Base-by-base conservation (phyloP, 345 rosid species). In the Hibiscus mutabilis region DNA sequence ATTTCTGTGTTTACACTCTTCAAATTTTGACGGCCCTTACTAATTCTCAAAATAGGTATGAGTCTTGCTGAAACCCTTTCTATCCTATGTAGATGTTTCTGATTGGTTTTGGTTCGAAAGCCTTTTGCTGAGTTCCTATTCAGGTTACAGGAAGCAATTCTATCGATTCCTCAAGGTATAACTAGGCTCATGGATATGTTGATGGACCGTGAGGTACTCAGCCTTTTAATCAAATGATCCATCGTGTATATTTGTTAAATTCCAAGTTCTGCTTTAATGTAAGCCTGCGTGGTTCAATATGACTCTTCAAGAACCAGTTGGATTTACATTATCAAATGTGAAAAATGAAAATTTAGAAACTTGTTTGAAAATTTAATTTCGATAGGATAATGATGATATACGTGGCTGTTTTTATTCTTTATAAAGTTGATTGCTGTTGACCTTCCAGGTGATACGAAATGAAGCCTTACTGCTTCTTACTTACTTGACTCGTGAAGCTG, bases 131-230 rank as follows among this genome's bases (percentile, higher is more conserved):
- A 83, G 81, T 83, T 69, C 81, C 74, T 81, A 49, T 86, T 86
- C 91, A 94, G 99, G 86, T 89, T 94, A 81, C 97, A 94, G 92
- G 99, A 94, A 86, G 97, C 96, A 73, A 94, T 94, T 86, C 81
- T 94, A 77, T 85, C 90, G 59, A 90, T 88, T 81, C 99, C 99
- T 66, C 97, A 93, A 40, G 99, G 99, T 68, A 90, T 94, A 82
- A 94, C 99, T 67, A 84, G 92, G 70, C 92, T 94, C 24, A 92
- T 94, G 99, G 99, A 94, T 81, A 91, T 94, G 98, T 93, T 94
- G 66, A 90, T 91, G 95, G 97, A 92, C 79, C 93, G 97, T 73
- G 99, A 94, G 99, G 99, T 94, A 80, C 56, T 58, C 60, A 69
- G 63, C 66, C 66, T 60, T 46, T 65, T 53, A 37, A 24, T 29